Evolutionary conservation across 2,329 filamentous ascomycete species (phyloP), one percentile per base, ranked within the genome.

Genomic region (Emericellopsis cladophorae): DNA sequence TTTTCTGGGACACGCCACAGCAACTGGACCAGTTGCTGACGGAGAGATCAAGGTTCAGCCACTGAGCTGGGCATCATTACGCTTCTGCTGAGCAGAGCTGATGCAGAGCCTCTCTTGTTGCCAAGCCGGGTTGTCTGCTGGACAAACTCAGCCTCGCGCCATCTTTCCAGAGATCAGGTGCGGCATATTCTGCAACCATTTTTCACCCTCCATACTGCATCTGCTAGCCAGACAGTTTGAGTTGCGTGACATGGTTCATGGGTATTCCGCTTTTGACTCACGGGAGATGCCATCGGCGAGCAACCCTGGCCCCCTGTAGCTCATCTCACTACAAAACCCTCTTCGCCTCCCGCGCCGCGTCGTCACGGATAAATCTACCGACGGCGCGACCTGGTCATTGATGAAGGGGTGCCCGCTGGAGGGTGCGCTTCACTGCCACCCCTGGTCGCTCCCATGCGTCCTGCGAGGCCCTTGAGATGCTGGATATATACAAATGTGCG

Each of bases 1-100:
- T 45, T 68, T 66, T 65, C 61, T 58, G 60, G 56, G 54, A 31
- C 41, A 43, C 24, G 40, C 36, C 40, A 42, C 40, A 33, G 35
- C 36, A 32, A 56, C 46, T 31, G 3, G 33, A 29, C 18, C n/a
- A 16, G 11, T 22, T 23, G 33, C 24, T 33, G 31, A 37, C 18
- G 24, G 35, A 26, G 26, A 38, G 31, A 38, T 26, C 10, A 29
- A 35, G 40, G 32, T 31, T 32, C 26, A 35, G 14, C 23, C 29
- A 26, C 23, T 16, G 26, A 42, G 42, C 44, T 43, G 44, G 44
- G 21, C 29, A 38, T 43, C 37, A 31, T 24, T 32, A 10, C 40
- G 32, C 32, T 22, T 42, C 40, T 44, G 44, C 42, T 44, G 44
- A 10, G 41, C 44, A 36, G 37, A 41, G 12, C 32, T 32, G 23